These are phyloP conservation scores for Crithidia fasciculata DNA, from an alignment of 208 protist genomes.

Conservation along the genomic window DNA sequence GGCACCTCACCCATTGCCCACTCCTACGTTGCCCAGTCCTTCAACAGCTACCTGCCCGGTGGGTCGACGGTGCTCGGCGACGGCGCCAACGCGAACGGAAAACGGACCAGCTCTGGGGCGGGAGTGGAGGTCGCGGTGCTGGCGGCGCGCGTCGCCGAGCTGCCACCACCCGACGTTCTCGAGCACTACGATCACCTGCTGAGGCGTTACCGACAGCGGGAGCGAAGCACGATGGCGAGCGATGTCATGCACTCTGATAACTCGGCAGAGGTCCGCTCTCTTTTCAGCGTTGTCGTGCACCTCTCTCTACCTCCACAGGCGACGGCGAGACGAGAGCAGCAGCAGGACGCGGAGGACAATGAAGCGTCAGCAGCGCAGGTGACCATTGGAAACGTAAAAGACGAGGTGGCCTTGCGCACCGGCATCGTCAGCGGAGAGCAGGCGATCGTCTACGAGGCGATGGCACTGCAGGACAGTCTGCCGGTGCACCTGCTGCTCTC, in stretches of 20 bases:
- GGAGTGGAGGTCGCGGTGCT: slow-evolving; percentile 22
- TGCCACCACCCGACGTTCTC: slow-evolving; percentile 10
- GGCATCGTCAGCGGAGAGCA: slow-evolving; percentile 36
- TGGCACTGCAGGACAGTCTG: slow-evolving; percentile 50
- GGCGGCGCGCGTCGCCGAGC: background rate
- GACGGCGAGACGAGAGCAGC: background rate
- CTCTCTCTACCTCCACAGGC: background rate
- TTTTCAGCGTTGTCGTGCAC: slow-evolving; percentile 24
- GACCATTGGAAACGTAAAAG: slow-evolving; percentile 54
- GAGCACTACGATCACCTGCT: slow-evolving; percentile 28
- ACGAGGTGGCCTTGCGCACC: slow-evolving; percentile 45
- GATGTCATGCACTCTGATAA: no score
- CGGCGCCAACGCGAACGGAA: background rate
- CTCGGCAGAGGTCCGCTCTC: background rate
- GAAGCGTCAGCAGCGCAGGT: background rate
- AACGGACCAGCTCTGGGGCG: background rate
- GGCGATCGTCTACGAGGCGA: slow-evolving; percentile 38
- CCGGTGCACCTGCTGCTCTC: slow-evolving; percentile 46
- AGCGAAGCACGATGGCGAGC: background rate
- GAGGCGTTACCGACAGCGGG: background rate
- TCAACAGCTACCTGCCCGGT: slow-evolving; percentile 11
- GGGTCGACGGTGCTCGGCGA: slow-evolving; percentile 9
- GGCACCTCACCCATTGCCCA: slow-evolving; percentile 14
- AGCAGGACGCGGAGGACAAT: background rate
- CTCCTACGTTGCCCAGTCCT: slow-evolving; percentile 25